A percentile compares a stretch with the other conserved stretches of the same genome.
phyloP scores from a whole-genome alignment of 768 basidiomycete species.

The Trichaptum fuscoviolaceum region DNA sequence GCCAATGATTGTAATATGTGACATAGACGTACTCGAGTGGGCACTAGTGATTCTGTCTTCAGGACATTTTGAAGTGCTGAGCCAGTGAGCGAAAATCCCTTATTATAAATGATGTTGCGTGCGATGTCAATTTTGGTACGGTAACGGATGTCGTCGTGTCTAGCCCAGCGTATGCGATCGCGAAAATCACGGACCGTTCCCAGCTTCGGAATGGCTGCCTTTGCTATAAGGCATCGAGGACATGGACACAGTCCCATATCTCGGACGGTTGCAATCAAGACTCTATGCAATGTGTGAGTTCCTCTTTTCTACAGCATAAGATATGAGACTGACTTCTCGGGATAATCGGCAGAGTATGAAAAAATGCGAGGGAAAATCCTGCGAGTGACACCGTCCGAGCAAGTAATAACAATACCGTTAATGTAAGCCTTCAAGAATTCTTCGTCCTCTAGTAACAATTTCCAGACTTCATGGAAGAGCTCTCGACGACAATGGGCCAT shows the following conservation, averaged over 20 bases:
- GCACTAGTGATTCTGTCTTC: constrained; percentile 13
- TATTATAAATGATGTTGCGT: constrained; percentile 11
- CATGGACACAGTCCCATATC: constrained; percentile 19
- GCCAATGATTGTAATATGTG: background rate
- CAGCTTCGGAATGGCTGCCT: constrained; percentile 10
- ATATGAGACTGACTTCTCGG: constrained; percentile 18
- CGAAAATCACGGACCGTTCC: constrained; percentile 12
- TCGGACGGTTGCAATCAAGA: constrained; percentile 17
- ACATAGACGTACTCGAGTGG: constrained; percentile 10
- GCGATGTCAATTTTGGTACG: constrained; percentile 9
- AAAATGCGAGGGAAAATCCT: constrained; percentile 15
- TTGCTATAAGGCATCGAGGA: constrained; percentile 14
- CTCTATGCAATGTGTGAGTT: constrained; percentile 8
- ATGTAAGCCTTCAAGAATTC: constrained; percentile 15
- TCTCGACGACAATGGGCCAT: constrained; percentile 18
- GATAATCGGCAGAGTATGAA: constrained; percentile 20
- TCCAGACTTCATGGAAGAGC: constrained; percentile 16
- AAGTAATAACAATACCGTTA: constrained; percentile 13
- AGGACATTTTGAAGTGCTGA: constrained; percentile 8
- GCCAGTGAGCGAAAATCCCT: constrained; percentile 6
- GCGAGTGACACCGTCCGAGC: constrained; percentile 11
- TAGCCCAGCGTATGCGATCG: background rate
- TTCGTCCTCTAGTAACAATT: constrained; percentile 15
- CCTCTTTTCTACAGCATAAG: background rate
- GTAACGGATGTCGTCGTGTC: background rate